Base-by-base conservation (phyloP, 805 yeast genomes). In the Nakazawaea molendinolei region DNA sequence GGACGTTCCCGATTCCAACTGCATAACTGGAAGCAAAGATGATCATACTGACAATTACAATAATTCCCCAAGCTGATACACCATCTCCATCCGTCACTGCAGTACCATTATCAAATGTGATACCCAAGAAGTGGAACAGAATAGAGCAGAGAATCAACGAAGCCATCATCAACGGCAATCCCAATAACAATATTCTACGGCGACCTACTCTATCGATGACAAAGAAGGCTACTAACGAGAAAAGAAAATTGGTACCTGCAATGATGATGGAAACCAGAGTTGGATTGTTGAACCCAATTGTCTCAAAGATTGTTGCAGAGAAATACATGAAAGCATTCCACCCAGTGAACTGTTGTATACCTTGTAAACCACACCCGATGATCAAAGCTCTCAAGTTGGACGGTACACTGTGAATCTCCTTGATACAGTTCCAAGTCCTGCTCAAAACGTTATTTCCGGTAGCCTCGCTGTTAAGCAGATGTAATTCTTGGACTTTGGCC, bases 251-350 rank as follows among this genome's bases (percentile, higher is more conserved):
- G 13, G 79, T 70, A 27, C 73, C 77, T 8, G 79, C 77, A 40
- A 71, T 53, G 43, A 71, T 63, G 47, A 72, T 69, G 18, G 76
- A 69, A 9, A 72, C 76, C 1, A 71, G 74, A 8, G 74, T 68
- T 8, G 77, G 56, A 47, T 72, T 71, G 31, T 62, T 37, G 51
- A 67, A 72, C 1, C 78, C 78, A 31, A 68, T 64, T 43, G 71
- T 67, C 51, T 71, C 65, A 48, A 72, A 72, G 35, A 72, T 71
- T 14, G 77, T 71, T 8, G 74, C 60, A 45, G 74, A 66, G 45
- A 72, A 72, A 51, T 70, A 72, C 77, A 72, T 72, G 47, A 72
- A 57, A 8, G 77, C 70, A 53, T 72, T 72, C 55, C 71, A 72
- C 4, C 79, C 79, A 14, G 75, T 71, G 43, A 72, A 67, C 47